A percentile compares a stretch with the other conserved stretches of the same genome.
Evolutionary conservation across 1,284 basidiomycete species (phyloP).

Genomic region (Spongispora temasekensis): DNA sequence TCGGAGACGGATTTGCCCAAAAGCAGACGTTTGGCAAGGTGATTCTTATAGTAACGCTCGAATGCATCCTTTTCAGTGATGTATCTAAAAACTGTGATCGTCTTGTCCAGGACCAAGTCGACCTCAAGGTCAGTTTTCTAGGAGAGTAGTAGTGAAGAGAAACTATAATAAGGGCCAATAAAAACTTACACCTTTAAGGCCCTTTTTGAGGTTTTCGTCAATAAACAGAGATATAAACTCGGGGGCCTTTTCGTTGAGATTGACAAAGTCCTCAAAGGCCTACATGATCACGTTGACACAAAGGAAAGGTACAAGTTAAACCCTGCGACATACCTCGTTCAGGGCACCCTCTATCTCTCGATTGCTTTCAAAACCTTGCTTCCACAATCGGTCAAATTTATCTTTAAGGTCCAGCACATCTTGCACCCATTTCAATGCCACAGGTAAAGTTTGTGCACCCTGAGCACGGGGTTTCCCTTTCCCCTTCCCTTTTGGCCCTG

Average conservation of each 20-base stretch:
- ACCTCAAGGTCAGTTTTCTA: conserved; percentile 97
- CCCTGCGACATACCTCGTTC: conserved; percentile 68
- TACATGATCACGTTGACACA: conserved; percentile 33
- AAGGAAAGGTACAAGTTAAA: neutral
- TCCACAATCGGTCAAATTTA: conserved; percentile 82
- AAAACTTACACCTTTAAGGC: conserved; percentile 84
- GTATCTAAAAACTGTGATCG: conserved; percentile 94
- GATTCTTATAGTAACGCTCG: conserved; percentile 96
- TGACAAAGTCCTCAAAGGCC: conserved; percentile 95
- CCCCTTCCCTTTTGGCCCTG: conserved; percentile 58
- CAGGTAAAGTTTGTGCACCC: conserved; percentile 47
- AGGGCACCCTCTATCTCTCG: conserved; percentile 81
- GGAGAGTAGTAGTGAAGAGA: conserved; percentile 12
- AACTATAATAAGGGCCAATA: neutral
- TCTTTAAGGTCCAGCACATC: conserved; percentile 91
- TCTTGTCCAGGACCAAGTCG: conserved; percentile 88
- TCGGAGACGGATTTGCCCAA: conserved; percentile 89
- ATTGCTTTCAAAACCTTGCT: conserved; percentile 71
- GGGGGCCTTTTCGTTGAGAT: conserved; percentile 84
- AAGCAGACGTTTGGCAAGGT: conserved; percentile 91
- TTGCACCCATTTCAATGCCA: conserved; percentile 93
- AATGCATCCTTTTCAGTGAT: conserved; percentile 97
- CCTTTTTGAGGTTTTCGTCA: conserved; percentile 95
- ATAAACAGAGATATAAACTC: conserved; percentile 98
- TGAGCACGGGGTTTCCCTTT: conserved; percentile 60